These are phyloP conservation scores for Irpex lacteus DNA, from an alignment of 1,284 basidiomycete species.

Conservation along the genomic window DNA sequence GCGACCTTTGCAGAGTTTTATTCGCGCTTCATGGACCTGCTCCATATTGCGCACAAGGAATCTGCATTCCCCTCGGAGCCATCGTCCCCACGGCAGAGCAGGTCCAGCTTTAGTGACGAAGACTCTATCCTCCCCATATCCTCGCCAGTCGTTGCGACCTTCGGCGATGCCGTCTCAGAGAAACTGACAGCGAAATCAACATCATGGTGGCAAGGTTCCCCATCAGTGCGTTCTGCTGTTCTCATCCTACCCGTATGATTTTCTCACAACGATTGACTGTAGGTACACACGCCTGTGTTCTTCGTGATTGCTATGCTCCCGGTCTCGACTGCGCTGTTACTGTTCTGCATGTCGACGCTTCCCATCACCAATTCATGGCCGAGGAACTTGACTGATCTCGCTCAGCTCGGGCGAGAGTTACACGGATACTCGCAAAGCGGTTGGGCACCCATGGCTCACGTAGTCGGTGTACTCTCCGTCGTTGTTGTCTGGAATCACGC, in stretches of 20 bases:
- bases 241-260: slow-evolving; percentile 13
- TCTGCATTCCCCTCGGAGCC: slow-evolving; percentile 35
- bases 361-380: slow-evolving; percentile 78
- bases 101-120: slow-evolving; percentile 45
- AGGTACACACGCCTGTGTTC: slow-evolving; percentile 65
- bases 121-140: slow-evolving; percentile 71
- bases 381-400: slow-evolving; percentile 68
- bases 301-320: slow-evolving; percentile 69
- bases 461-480: slow-evolving; percentile 80
- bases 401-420: slow-evolving; percentile 69
- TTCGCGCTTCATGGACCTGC: slow-evolving; percentile 49
- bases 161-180: slow-evolving; percentile 44
- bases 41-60: slow-evolving; percentile 37
- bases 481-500: slow-evolving; percentile 92
- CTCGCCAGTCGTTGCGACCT: slow-evolving; percentile 49
- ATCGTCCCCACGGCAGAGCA: slow-evolving; percentile 43
- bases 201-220: slow-evolving; percentile 40
- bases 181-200: slow-evolving; percentile 30
- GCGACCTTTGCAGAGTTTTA: slow-evolving; percentile 51
- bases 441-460: slow-evolving; percentile 57
- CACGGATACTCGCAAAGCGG: slow-evolving; percentile 76
- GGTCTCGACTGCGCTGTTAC: slow-evolving; percentile 52
- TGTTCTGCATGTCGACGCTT: slow-evolving; percentile 51
- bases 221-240: slow-evolving; percentile 42
- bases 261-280: slow-evolving; percentile 1